Base-by-base conservation (phyloP, 1,284 basidiomycete species). In the Cutaneotrichosporon sp. region DNA sequence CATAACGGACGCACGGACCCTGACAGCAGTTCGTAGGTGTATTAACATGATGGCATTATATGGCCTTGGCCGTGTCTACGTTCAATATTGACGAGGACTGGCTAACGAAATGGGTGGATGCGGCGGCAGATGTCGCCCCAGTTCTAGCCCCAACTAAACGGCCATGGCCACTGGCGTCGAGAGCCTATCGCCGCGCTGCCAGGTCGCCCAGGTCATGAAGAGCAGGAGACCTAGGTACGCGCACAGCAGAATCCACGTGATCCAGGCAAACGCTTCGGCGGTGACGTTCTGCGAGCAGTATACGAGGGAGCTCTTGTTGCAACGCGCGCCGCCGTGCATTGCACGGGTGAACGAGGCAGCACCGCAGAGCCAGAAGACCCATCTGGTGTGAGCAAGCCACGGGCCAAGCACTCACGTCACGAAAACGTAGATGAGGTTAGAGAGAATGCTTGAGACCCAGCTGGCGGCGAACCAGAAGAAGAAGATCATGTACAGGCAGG, bases 231-330 rank as follows among this genome's bases (percentile, higher is more conserved):
- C 47, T 39, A 71, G 57, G 22, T 61, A 53, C 50, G 71, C 27
- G 39, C 67, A 68, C 50, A 75, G 61, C 50, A 75, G 33, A 63
- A 76, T 75, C 61, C 63, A 74, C 51, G 65, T 57, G 53, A 75
- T 72, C 75, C 75, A 76, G 5, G 65, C 74, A 49, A 76, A 76
- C 3, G 72, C 74, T 58, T 71, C 66, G 47, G 68, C 61, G 8
- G 73, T 68, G 35, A 69, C 60, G 54, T 68, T 64, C 51, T 71
- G 69, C 39, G 51, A 54, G 63, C 70, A 73, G 67, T 72, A 65
- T 27, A 52, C 49, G n/a, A 71, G 32, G 1, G 5, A 2, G 14
- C 25, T 24, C 52, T 44, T 4, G 27, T 58, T 50, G 52, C 75
- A 76, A 51, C 62, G 49, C 37, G 65, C 52, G 17, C 70, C 68